A percentile compares a stretch with the other conserved stretches of the same genome.
These are phyloP conservation scores for Exophiala aquamarina DNA, from an alignment of 2,329 filamentous ascomycete genomes.

Conservation along the genomic window DNA sequence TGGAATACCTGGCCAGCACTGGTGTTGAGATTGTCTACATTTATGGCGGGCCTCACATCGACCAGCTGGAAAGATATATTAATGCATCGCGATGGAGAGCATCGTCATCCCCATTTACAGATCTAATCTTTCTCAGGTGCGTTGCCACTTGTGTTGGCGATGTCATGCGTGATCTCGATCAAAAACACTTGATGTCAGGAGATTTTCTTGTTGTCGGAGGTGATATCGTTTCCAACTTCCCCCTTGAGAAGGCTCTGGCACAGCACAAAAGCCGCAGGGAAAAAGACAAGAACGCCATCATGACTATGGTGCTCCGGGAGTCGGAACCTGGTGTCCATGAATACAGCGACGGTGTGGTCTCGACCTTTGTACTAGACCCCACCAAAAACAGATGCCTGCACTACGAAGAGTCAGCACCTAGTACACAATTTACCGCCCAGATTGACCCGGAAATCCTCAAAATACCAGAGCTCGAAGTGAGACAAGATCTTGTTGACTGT, in stretches of 20 bases:
- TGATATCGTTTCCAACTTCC: constrained; percentile 86
- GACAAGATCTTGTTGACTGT: constrained; percentile 87
- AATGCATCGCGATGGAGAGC: constrained; percentile 73
- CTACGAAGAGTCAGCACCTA: constrained; percentile 77
- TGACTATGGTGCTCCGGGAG: constrained; percentile 90
- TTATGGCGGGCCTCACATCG: constrained; percentile 84
- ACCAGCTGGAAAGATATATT: constrained; percentile 85
- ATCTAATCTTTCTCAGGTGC: constrained; percentile 81
- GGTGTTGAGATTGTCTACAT: constrained; percentile 93
- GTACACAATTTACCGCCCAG: constrained; percentile 45
- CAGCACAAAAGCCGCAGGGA: constrained; percentile 78
- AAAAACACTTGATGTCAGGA: constrained; percentile 76
- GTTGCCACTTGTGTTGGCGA: constrained; percentile 87
- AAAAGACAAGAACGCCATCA: constrained; percentile 90
- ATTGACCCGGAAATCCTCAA: constrained; percentile 80
- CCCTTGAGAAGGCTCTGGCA: constrained; percentile 74
- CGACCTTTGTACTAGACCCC: constrained; percentile 84
- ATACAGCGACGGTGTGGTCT: constrained; percentile 71
- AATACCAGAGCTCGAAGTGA: constrained; percentile 74
- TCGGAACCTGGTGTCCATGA: constrained; percentile 74
- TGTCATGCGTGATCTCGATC: constrained; percentile 90
- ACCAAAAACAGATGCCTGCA: constrained; percentile 79
- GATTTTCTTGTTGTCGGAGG: constrained; percentile 94
- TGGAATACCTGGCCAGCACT: constrained; percentile 93
- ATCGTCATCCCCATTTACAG: constrained; percentile 75